Conservation (phyloP, 1,284 basidiomycete genomes). For the Leccinum subfulvum region DNA sequence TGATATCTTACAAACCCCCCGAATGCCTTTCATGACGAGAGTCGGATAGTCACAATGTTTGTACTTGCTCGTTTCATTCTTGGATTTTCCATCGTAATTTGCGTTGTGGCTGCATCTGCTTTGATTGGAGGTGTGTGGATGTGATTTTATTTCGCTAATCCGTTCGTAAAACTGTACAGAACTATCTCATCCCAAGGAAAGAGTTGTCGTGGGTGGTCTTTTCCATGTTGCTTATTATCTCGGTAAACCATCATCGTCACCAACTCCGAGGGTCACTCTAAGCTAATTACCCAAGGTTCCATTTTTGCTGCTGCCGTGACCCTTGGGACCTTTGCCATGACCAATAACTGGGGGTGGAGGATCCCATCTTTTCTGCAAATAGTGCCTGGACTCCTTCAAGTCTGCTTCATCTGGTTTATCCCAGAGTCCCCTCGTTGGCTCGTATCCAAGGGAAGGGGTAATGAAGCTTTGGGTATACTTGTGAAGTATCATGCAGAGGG, state of each 20-base stretch:
- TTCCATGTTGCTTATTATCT: neutral
- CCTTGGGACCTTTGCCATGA: neutral
- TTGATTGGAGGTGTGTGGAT: neutral
- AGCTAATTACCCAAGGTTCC: neutral
- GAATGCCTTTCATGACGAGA: neutral
- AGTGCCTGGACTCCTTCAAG: neutral
- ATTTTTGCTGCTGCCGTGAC: neutral
- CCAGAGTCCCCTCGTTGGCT: neutral
- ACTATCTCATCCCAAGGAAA: neutral
- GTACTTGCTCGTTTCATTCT: neutral
- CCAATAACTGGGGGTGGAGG: neutral
- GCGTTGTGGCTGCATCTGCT: neutral
- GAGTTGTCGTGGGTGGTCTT: neutral
- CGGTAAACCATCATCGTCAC: neutral
- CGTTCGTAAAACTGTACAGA: neutral
- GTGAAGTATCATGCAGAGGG: neutral
- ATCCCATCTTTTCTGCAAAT: neutral
- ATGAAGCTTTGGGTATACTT: neutral
- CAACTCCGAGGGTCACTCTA: neutral
- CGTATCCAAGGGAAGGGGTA: neutral
- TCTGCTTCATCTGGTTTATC: neutral
- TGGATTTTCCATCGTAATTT: neutral
- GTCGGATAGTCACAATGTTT: neutral
- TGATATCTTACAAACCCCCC: too few species aligned
- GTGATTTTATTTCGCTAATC: neutral